Conservation (phyloP, 352 stramenopile genomes). For the Nothophytophthora sp. region DNA sequence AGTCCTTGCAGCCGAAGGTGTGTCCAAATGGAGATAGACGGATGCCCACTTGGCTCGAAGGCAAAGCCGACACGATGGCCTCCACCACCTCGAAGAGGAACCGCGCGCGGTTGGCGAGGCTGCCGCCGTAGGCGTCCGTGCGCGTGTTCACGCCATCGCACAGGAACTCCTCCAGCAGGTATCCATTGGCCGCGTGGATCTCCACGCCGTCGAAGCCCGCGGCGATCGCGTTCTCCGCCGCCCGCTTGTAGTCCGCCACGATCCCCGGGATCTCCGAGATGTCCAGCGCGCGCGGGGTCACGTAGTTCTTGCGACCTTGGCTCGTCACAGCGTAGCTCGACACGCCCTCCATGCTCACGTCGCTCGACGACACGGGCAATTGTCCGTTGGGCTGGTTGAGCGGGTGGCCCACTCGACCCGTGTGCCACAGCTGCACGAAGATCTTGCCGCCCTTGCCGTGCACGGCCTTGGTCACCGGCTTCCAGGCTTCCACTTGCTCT, state of each 20-base stretch:
- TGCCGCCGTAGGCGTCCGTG: constrained; percentile 76
- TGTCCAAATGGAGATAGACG: constrained; percentile 17
- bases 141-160: constrained; percentile 62
- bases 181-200: constrained; percentile 86
- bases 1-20: constrained; percentile 24
- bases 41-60: constrained; percentile 13
- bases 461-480: constrained; percentile 29
- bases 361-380: constrained; percentile 6
- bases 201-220: constrained; percentile 91
- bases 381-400: constrained; percentile 8
- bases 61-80: constrained; percentile 9
- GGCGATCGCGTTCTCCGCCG: constrained; percentile 47
- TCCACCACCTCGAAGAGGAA: constrained; percentile 66
- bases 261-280: constrained; percentile 62
- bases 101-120: constrained; percentile 61
- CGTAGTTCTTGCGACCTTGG: constrained; percentile 28
- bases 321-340: constrained; percentile 10
- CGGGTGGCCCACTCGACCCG: constrained; percentile 2
- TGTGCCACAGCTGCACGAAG: constrained; percentile 11
- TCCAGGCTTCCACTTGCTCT: constrained; percentile 35
- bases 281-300: constrained; percentile 53
- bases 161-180: constrained; percentile 89
- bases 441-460: constrained; percentile 11
- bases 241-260: constrained; percentile 63
- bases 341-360: constrained; percentile 1